Percentiles rank a stretch among this genome's conserved stretches.
Evolutionary conservation across 2,329 filamentous ascomycete genomes (phyloP).

Genomic region (Periconia sp.): DNA sequence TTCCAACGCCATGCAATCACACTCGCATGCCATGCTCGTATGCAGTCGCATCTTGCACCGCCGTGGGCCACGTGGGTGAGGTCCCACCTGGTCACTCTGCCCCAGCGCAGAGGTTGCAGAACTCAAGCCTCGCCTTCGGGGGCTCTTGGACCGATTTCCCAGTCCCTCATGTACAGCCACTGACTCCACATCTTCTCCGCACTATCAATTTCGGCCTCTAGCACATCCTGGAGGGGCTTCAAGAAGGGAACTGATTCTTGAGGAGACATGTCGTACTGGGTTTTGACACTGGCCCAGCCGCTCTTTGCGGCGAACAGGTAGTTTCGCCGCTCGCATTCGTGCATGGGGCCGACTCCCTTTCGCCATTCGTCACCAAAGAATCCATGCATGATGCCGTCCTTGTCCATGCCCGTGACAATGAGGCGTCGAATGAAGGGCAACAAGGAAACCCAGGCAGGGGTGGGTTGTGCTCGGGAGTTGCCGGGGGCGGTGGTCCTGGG

Average conservation of each 20-base stretch:
- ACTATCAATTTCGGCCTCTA: constrained; percentile 76
- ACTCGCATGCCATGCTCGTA: constrained; percentile 1
- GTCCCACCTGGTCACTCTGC: constrained; percentile 1
- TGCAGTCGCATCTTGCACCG: background rate
- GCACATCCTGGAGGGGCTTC: constrained; percentile 74
- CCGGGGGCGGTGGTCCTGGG: constrained; percentile 45
- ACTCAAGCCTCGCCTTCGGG: constrained; percentile 44
- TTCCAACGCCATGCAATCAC: constrained; percentile 12
- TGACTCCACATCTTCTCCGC: constrained; percentile 89
- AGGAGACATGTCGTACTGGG: constrained; percentile 82
- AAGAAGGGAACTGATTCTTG: constrained; percentile 87
- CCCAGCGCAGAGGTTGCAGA: constrained; percentile 2
- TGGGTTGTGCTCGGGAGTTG: constrained; percentile 38
- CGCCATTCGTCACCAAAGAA: constrained; percentile 97
- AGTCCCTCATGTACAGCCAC: constrained; percentile 96
- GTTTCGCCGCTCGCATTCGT: constrained; percentile 88
- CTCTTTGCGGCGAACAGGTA: constrained; percentile 96
- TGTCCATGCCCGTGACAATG: constrained; percentile 89
- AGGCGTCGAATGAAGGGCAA: constrained; percentile 89
- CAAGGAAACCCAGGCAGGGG: constrained; percentile 62
- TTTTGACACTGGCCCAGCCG: constrained; percentile 86
- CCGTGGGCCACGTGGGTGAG: background rate
- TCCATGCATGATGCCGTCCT: constrained; percentile 80
- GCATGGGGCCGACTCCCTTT: constrained; percentile 75
- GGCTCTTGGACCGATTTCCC: constrained; percentile 89